Conservation (phyloP, 306 rosid species). For the Corylus avellana region DNA sequence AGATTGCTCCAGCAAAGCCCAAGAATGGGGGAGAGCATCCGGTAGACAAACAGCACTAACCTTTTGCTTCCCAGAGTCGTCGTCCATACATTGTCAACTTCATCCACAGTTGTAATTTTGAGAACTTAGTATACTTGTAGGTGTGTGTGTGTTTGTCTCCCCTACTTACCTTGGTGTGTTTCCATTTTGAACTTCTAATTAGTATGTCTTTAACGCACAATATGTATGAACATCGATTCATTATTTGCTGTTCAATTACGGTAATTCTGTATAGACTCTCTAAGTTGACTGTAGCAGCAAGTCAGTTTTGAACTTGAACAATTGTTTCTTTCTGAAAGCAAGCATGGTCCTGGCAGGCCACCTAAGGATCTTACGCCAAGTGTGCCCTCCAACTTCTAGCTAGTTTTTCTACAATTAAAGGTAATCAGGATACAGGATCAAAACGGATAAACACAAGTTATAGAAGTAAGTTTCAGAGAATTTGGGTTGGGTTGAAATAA, state of each 20-base stretch:
- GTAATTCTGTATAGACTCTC: slow-evolving; percentile 29
- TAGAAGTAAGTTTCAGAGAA: too few species aligned
- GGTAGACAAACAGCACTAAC: slow-evolving; percentile 47
- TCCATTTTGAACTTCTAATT: slow-evolving; percentile 12
- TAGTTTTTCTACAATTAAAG: too few species aligned
- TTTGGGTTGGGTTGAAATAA: too few species aligned
- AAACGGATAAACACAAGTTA: too few species aligned
- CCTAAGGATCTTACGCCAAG: too few species aligned
- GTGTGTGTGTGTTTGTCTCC: slow-evolving; percentile 20
- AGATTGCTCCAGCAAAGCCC: slow-evolving; percentile 56
- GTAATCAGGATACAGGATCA: too few species aligned
- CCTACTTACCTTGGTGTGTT: slow-evolving; percentile 20
- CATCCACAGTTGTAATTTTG: slow-evolving; percentile 21
- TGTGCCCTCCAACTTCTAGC: too few species aligned
- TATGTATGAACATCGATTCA: slow-evolving; percentile 35
- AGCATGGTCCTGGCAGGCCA: too few species aligned
- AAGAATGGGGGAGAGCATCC: slow-evolving; percentile 36
- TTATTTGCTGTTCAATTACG: slow-evolving; percentile 36
- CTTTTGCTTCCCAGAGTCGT: slow-evolving; percentile 10
- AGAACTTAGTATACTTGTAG: slow-evolving; percentile 11
- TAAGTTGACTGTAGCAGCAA: slow-evolving; percentile 18
- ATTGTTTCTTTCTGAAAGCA: neutral
- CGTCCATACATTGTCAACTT: slow-evolving; percentile 19
- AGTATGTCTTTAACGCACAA: neutral
- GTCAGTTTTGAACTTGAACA: neutral